A percentile compares a stretch with the other conserved stretches of the same genome.
phyloP scores from a whole-genome alignment of 2,329 filamentous ascomycete species.

The Beauveria bassiana region DNA sequence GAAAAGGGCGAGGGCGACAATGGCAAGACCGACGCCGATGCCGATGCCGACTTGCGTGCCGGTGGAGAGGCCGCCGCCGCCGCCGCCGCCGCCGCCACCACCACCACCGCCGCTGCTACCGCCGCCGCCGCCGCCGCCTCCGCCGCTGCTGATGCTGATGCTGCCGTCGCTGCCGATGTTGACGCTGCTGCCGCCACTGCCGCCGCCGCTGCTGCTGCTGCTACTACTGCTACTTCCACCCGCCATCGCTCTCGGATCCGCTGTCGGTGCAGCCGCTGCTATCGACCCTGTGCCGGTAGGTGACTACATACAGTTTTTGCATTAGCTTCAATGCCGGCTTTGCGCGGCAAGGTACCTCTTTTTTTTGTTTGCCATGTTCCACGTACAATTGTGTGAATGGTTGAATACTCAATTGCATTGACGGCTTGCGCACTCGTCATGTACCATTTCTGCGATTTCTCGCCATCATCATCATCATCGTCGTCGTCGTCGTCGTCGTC shows the following conservation, averaged over 20 bases:
- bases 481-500: slow-evolving; percentile 17
- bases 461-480: slow-evolving; percentile 17
- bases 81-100: not conserved
- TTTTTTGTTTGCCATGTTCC: not conserved
- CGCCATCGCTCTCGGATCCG: not conserved
- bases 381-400: slow-evolving; percentile 23
- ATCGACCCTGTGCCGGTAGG: not conserved
- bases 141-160: not conserved
- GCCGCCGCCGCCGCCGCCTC: not conserved
- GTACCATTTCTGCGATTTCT: slow-evolving; percentile 27
- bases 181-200: not conserved
- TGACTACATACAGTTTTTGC: not conserved
- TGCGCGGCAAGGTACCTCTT: too few species aligned
- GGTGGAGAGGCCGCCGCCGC: slow-evolving; percentile 18
- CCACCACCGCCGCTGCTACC: not conserved
- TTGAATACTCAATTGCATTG: slow-evolving; percentile 26
- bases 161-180: not conserved
- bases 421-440: slow-evolving; percentile 24
- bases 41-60: slow-evolving; percentile 25
- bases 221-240: not conserved
- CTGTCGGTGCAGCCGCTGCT: slow-evolving; percentile 11
- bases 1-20: slow-evolving; percentile 17
- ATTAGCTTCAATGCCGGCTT: too few species aligned
- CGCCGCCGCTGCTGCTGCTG: slow-evolving; percentile 1
- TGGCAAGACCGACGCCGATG: slow-evolving; percentile 21